phyloP scores from a whole-genome alignment of 345 rosid genomes.

The Sisymbrium irio region DNA sequence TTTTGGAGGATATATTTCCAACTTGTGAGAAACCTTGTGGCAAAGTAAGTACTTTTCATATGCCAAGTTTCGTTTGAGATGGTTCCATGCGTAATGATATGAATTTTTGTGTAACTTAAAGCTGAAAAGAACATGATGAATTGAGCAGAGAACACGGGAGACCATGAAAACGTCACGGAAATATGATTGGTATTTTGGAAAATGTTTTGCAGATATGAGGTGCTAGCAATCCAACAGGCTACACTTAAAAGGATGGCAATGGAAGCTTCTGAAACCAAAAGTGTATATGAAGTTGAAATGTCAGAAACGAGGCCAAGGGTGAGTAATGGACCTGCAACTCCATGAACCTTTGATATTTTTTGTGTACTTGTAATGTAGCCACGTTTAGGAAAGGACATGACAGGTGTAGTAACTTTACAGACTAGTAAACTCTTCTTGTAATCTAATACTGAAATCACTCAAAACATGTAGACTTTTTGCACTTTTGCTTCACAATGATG shows the following conservation, averaged over 20 bases:
- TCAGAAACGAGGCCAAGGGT: conserved; percentile 30
- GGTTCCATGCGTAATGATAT: background rate
- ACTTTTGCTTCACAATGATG: conserved; percentile 1
- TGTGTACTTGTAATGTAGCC: background rate
- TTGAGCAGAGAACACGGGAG: background rate
- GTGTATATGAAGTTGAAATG: conserved; percentile 37
- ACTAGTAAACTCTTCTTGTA: background rate
- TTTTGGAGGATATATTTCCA: conserved; percentile 85
- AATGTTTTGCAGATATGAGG: conserved; percentile 28
- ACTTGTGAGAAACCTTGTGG: conserved; percentile 63
- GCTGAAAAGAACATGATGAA: background rate
- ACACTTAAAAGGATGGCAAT: conserved; percentile 18
- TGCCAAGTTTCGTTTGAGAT: conserved; percentile 3
- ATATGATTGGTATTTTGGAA: background rate
- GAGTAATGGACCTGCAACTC: conserved; percentile 10
- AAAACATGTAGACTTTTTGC: background rate
- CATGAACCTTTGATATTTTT: background rate
- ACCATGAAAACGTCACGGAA: background rate
- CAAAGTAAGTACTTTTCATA: conserved; percentile 47
- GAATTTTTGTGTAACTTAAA: background rate
- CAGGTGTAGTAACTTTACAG: background rate
- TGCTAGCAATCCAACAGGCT: conserved; percentile 35
- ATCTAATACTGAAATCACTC: background rate
- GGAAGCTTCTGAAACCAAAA: conserved; percentile 19
- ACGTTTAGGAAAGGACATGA: background rate